Evolutionary conservation across 2,329 filamentous ascomycete species (phyloP).

Genomic region (Lachnellula occidentalis): DNA sequence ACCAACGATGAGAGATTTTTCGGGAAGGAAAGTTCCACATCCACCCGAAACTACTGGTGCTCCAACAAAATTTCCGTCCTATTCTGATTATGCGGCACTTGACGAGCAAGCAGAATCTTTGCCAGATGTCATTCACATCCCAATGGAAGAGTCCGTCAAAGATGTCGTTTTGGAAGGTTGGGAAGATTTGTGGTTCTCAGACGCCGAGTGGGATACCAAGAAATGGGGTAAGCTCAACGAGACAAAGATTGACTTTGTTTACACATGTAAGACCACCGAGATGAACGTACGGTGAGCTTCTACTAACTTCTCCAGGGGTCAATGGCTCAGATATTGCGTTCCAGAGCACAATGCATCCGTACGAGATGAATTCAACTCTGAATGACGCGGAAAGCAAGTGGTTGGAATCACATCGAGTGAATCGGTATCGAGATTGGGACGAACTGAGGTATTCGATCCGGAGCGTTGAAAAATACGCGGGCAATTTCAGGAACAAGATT

Average conservation of each 20-base stretch:
- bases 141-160: constrained; percentile 35
- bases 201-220: constrained; percentile 30
- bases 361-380: constrained; percentile 36
- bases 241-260: constrained; percentile 40
- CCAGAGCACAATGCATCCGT: constrained; percentile 32
- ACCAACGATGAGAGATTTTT: background rate
- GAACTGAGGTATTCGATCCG: constrained; percentile 40
- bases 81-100: constrained; percentile 8
- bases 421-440: constrained; percentile 41
- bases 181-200: constrained; percentile 39
- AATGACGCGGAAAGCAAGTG: constrained; percentile 38
- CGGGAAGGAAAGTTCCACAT: background rate
- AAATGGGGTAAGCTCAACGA: constrained; percentile 32
- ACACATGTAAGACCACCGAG: constrained; percentile 30
- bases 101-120: constrained; percentile 23
- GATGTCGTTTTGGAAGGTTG: constrained; percentile 36
- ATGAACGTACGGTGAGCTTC: background rate
- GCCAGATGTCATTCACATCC: constrained; percentile 37
- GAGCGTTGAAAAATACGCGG: constrained; percentile 38
- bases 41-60: background rate
- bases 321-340: constrained; percentile 39
- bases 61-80: constrained; percentile 9
- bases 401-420: constrained; percentile 37
- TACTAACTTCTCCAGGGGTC: constrained; percentile 27
- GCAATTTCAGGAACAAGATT: constrained; percentile 37